Conservation (phyloP, 2,329 filamentous ascomycete genomes). For the Ambrosiella beaveri region DNA sequence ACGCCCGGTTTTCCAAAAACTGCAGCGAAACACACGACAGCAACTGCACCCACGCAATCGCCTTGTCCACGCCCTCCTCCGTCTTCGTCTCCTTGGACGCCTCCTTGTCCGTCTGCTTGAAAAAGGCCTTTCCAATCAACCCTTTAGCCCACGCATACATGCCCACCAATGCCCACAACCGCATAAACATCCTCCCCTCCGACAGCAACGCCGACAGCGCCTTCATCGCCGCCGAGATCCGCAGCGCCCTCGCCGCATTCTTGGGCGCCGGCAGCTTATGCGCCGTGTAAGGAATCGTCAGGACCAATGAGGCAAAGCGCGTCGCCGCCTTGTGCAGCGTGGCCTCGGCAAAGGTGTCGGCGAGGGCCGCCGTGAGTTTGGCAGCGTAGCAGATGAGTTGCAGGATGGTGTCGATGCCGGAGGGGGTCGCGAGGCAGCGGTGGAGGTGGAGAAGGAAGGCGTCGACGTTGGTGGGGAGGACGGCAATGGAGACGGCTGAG, state of each 20-base stretch:
- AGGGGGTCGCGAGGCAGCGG: constrained; percentile 49
- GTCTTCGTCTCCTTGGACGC: constrained; percentile 15
- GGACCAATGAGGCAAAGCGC: constrained; percentile 34
- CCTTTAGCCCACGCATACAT: constrained; percentile 50
- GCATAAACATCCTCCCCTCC: constrained; percentile 54
- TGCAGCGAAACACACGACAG: constrained; percentile 53
- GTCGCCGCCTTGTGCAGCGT: constrained; percentile 36
- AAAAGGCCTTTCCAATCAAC: constrained; percentile 22
- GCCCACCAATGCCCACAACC: constrained; percentile 61
- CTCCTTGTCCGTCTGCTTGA: constrained; percentile 11
- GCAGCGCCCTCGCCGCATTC: constrained; percentile 9
- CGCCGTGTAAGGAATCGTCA: constrained; percentile 32
- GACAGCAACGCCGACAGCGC: constrained; percentile 47
- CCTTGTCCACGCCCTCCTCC: constrained; percentile 23
- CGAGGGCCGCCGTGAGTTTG: constrained; percentile 33
- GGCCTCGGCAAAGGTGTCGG: constrained; percentile 36
- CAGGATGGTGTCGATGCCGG: constrained; percentile 53
- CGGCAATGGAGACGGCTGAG: constrained; percentile 15
- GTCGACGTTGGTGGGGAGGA: constrained; percentile 27
- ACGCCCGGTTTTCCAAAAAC: constrained; percentile 66
- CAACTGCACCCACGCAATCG: constrained; percentile 52
- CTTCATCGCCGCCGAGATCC: constrained; percentile 28
- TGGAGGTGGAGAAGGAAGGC: constrained; percentile 37
- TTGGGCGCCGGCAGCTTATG: constrained; percentile 22
- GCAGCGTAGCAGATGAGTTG: constrained; percentile 52